Base-by-base conservation (phyloP, 2,329 filamentous ascomycete genomes). In the Aotearoamyces nothofagi region DNA sequence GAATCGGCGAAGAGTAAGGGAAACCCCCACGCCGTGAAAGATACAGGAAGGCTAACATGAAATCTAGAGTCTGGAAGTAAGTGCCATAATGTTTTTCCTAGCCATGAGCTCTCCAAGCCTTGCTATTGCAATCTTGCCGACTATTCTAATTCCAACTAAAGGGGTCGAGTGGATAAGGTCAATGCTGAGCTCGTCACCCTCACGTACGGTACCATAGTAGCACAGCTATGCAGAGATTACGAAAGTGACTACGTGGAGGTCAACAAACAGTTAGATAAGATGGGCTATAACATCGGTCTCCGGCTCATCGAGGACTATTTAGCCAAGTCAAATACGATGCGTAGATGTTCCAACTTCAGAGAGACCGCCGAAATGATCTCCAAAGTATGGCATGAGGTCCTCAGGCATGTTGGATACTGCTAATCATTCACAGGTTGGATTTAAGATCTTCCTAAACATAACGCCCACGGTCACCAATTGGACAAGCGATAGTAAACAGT, bases 401-500 rank as follows among this genome's bases (percentile, higher is more conserved):
- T 11, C 14, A 22, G 13, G 15, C 15, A 14, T 20, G 13, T 7
- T 23, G 27, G 9, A 27, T 16, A 13, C 24, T 14, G 14, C 27
- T 39, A 25, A 36, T 17, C 19, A 2, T 28, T 3, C 4, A 14
- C 39, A 94, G 81, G 79, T 98, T 40, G 90, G 90, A 32, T 98
- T 98, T 61, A 96, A 98, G 59, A 93, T 98, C 40, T 98, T 98
- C 53, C 70, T 98, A 36, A 98, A 98, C 49, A 84, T 94, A 43
- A 92, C 86, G 4, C 90, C 90, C 0, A 79, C 77, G 5, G 77
- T 96, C 39, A 83, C 84, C 26, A 94, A 92, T 51, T 98, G 90
- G 90, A 90, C 84, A 13, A 81, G 69, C 51, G 90, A 98, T 55
- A 90, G 77, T 58, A 94, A 93, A 52, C 83, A 92, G 42, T 98